Conservation (phyloP, 345 rosid genomes). For the Eucalyptus polyanthemos region DNA sequence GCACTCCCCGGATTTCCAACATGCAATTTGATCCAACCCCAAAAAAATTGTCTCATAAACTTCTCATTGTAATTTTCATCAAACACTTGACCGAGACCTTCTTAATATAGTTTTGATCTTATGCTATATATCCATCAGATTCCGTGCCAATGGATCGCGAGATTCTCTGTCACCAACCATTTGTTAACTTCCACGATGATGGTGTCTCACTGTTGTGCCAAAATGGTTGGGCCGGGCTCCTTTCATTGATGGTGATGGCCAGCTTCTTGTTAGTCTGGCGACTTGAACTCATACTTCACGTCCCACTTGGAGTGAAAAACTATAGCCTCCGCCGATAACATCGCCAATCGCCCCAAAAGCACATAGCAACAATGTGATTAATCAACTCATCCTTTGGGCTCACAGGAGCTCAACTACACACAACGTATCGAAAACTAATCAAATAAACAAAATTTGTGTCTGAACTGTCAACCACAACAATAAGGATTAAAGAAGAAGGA, state of each 20-base stretch:
- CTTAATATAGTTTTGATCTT: not conserved
- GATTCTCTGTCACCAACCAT: constrained; percentile 41
- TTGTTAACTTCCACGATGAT: constrained; percentile 56
- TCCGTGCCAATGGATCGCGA: constrained; percentile 74
- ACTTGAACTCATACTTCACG: constrained; percentile 46
- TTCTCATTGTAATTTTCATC: not conserved
- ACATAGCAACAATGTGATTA: not conserved
- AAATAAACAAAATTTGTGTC: not conserved
- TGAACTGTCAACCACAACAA: not conserved
- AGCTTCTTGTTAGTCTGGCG: constrained; percentile 54
- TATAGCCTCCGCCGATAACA: constrained; percentile 4
- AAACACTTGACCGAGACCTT: not conserved
- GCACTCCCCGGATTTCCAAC: constrained; percentile 64
- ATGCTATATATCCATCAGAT: constrained; percentile 34
- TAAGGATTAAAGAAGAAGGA: not conserved
- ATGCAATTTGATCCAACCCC: constrained; percentile 3
- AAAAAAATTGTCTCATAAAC: not conserved
- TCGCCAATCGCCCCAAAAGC: not conserved
- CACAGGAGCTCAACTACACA: not conserved
- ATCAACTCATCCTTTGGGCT: not conserved
- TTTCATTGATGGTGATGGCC: constrained; percentile 44
- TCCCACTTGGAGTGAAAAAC: constrained; percentile 46
- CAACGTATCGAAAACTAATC: not conserved
- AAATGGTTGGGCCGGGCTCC: constrained; percentile 50
- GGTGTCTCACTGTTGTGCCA: constrained; percentile 54